Conservation (phyloP, 345 rosid species). For the Abelmoschus esculentus region DNA sequence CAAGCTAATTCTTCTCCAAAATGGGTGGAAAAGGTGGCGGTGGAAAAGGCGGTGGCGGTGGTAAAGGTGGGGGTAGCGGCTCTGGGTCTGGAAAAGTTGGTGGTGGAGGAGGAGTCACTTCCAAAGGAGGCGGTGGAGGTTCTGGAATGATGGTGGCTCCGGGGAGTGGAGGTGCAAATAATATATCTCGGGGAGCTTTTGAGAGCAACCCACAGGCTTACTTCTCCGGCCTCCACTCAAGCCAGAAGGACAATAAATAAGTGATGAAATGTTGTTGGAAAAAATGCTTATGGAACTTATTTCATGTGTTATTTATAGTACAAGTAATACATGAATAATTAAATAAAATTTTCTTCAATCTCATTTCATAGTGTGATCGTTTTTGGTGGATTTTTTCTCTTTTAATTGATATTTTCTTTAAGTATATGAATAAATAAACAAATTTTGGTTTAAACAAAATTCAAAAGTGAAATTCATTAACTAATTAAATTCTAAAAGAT, state of each 20-base stretch:
- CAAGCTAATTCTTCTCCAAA: neutral
- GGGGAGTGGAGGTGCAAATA: neutral
- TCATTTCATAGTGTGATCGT: neutral
- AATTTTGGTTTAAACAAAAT: too few relatives aligned
- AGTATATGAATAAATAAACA: too few relatives aligned
- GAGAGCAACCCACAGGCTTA: slow-evolving; percentile 13
- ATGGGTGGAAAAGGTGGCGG: neutral
- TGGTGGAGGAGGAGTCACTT: slow-evolving; percentile 2
- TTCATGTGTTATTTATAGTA: neutral
- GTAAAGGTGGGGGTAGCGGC: neutral
- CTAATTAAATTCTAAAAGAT: too few relatives aligned
- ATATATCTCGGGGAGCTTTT: neutral
- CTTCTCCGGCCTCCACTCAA: slow-evolving; percentile 11
- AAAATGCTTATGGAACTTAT: neutral
- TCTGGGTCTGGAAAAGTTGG: neutral
- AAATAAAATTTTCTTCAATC: neutral
- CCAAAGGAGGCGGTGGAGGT: neutral
- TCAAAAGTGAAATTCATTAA: too few relatives aligned
- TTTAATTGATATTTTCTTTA: too few relatives aligned
- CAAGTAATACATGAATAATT: neutral
- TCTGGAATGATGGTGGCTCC: neutral
- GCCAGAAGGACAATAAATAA: neutral
- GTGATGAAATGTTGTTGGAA: neutral
- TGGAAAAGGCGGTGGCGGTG: too few relatives aligned
- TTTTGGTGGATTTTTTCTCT: too few relatives aligned